A percentile compares a stretch with the other conserved stretches of the same genome.
phyloP scores from a whole-genome alignment of 2,329 filamentous ascomycete genomes.

The Niveomyces coronatus region DNA sequence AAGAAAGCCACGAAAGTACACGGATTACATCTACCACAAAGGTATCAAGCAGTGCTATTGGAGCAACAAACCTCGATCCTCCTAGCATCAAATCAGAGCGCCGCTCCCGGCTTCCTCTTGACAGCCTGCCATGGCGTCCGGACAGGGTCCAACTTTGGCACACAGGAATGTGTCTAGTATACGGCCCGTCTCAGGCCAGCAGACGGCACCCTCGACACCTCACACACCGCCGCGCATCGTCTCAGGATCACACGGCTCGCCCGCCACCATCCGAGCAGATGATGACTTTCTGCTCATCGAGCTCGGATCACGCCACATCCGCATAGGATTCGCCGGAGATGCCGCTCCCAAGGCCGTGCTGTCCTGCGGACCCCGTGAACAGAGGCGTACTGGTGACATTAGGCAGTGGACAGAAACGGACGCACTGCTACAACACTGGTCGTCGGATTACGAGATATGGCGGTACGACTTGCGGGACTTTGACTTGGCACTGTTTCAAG shows the following conservation, averaged over 20 bases:
- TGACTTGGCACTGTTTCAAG: conserved; percentile 71
- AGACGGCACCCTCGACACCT: conserved; percentile 26
- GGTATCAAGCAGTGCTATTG: no score
- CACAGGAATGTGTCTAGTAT: conserved; percentile 51
- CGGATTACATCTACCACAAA: no score
- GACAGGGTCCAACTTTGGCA: conserved; percentile 34
- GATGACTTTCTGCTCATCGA: conserved; percentile 82
- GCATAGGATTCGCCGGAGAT: conserved; percentile 81
- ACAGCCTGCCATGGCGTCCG: conserved; percentile 42
- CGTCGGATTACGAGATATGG: conserved; percentile 65
- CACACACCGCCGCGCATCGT: conserved; percentile 50
- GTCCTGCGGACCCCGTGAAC: conserved; percentile 63
- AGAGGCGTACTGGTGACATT: conserved; percentile 73
- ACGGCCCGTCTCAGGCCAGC: conserved; percentile 21
- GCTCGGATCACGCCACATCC: conserved; percentile 66
- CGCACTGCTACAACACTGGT: conserved; percentile 44
- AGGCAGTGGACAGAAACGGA: conserved; percentile 52
- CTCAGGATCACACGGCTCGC: conserved; percentile 46
- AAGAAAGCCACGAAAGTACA: no score
- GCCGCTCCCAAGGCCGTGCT: conserved; percentile 60
- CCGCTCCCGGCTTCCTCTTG: no score
- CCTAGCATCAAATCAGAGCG: no score
- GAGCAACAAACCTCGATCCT: no score
- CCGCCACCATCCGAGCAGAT: conserved; percentile 56
- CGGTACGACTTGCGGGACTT: conserved; percentile 59